These are phyloP conservation scores for Leccinum colubrinum DNA, from an alignment of 1,284 basidiomycete species.

Conservation along the genomic window DNA sequence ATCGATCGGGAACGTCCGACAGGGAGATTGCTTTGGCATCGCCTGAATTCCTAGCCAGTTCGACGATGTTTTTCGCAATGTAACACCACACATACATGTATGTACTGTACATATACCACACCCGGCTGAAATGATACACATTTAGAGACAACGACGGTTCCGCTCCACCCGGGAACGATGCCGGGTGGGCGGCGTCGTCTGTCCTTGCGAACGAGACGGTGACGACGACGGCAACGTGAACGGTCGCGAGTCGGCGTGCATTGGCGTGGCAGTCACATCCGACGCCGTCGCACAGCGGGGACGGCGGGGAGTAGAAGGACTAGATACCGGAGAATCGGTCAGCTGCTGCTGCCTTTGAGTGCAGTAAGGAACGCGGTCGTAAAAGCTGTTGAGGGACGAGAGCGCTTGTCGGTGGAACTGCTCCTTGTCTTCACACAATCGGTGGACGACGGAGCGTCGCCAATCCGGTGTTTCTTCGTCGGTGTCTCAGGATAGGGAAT, in stretches of 20 bases:
- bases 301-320: slow-evolving; percentile 29
- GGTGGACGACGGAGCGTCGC: too few species aligned
- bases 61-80: too few species aligned
- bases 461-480: slow-evolving; percentile 26
- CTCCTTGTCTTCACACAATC: neutral
- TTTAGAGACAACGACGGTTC: too few species aligned
- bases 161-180: slow-evolving; percentile 18
- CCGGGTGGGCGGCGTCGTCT: slow-evolving; percentile 8
- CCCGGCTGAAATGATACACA: too few species aligned
- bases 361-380: slow-evolving; percentile 23
- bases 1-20: too few species aligned
- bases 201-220: slow-evolving; percentile 13
- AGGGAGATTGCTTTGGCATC: too few species aligned
- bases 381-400: neutral
- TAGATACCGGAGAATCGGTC: neutral
- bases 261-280: neutral
- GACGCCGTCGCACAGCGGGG: neutral
- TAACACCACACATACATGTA: too few species aligned
- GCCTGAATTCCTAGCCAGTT: too few species aligned
- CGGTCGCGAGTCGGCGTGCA: neutral
- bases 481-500: slow-evolving; percentile 25
- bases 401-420: slow-evolving; percentile 13
- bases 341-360: slow-evolving; percentile 7
- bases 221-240: neutral
- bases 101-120: too few species aligned